A percentile compares a stretch with the other conserved stretches of the same genome.
phyloP scores from a whole-genome alignment of 257 asterid species.

The Coffea canephora region DNA sequence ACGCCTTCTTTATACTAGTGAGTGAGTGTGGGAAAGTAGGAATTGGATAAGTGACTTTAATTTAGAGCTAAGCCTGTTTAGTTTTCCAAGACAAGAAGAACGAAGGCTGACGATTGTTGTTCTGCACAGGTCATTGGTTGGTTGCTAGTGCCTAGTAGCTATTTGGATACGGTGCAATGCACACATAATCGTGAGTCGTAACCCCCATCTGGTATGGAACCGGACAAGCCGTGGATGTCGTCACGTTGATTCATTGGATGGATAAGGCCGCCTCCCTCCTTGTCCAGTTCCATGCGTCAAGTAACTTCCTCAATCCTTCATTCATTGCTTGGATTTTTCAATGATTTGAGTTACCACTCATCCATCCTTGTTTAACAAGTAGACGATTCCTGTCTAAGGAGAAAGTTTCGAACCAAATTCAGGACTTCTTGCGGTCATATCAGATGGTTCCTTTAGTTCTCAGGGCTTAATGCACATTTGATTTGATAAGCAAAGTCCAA shows the following conservation, averaged over 20 bases:
- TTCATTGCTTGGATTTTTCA: constrained; percentile 7
- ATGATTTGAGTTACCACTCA: neutral
- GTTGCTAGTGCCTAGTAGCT: neutral
- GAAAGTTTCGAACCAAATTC: too few relatives aligned
- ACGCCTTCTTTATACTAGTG: constrained; percentile 28
- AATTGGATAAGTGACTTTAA: neutral
- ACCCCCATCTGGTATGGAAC: constrained; percentile 33
- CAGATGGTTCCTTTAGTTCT: too few relatives aligned
- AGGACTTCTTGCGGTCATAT: too few relatives aligned
- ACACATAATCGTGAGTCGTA: constrained; percentile 8
- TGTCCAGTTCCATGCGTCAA: constrained; percentile 1
- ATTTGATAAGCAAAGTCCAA: too few relatives aligned
- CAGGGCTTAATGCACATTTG: too few relatives aligned
- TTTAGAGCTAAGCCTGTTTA: constrained; percentile 26
- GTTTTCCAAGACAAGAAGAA: constrained; percentile 48
- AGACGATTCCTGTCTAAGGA: too few relatives aligned
- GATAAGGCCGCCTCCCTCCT: constrained; percentile 27
- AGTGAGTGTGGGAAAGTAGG: too few relatives aligned
- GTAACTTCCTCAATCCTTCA: neutral
- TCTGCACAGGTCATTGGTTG: constrained; percentile 11
- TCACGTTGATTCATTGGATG: constrained; percentile 9
- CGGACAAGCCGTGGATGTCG: neutral
- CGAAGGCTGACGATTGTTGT: constrained; percentile 9
- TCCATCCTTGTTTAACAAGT: neutral
- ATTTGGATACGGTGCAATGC: neutral